These are phyloP conservation scores for Cryptococcus jaspeensis DNA, from an alignment of 1,284 basidiomycete genomes.

Conservation along the genomic window DNA sequence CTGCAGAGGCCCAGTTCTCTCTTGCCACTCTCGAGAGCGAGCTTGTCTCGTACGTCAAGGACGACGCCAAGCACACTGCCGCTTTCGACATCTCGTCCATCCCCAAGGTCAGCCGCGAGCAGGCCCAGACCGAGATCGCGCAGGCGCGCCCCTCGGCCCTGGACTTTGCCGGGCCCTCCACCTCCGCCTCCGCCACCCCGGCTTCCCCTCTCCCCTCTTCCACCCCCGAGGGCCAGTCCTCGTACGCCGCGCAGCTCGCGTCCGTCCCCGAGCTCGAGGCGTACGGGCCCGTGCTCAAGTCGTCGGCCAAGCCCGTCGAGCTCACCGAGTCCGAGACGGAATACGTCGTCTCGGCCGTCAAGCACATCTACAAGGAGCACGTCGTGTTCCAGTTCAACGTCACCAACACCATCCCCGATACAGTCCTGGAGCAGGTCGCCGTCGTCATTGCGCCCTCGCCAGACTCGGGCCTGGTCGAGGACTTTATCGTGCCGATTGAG, in stretches of 20 bases:
- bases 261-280: slow-evolving; percentile 80
- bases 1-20: slow-evolving; percentile 85
- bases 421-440: slow-evolving; percentile 92
- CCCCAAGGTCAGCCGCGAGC: slow-evolving; percentile 86
- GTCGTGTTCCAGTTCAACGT: slow-evolving; percentile 99
- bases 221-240: slow-evolving; percentile 77
- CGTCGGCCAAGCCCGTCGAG: slow-evolving; percentile 72
- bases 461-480: slow-evolving; percentile 78
- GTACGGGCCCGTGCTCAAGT: slow-evolving; percentile 87
- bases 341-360: slow-evolving; percentile 94
- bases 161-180: slow-evolving; percentile 64
- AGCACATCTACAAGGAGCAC: slow-evolving; percentile 95
- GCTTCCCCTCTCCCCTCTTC: slow-evolving; percentile 64
- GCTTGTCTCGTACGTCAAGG: slow-evolving; percentile 84
- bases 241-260: slow-evolving; percentile 80
- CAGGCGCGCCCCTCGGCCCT: slow-evolving; percentile 71
- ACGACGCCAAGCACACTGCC: slow-evolving; percentile 63
- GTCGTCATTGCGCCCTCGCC: slow-evolving; percentile 82
- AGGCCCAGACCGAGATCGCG: slow-evolving; percentile 79
- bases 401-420: slow-evolving; percentile 98
- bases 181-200: slow-evolving; percentile 55
- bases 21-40: slow-evolving; percentile 80
- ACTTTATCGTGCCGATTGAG: slow-evolving; percentile 88
- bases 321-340: slow-evolving; percentile 98
- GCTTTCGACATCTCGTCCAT: slow-evolving; percentile 79